Evolutionary conservation across 257 asterid species (phyloP), one percentile per base, ranked within the genome.

Genomic region (Lycium ferocissimum): DNA sequence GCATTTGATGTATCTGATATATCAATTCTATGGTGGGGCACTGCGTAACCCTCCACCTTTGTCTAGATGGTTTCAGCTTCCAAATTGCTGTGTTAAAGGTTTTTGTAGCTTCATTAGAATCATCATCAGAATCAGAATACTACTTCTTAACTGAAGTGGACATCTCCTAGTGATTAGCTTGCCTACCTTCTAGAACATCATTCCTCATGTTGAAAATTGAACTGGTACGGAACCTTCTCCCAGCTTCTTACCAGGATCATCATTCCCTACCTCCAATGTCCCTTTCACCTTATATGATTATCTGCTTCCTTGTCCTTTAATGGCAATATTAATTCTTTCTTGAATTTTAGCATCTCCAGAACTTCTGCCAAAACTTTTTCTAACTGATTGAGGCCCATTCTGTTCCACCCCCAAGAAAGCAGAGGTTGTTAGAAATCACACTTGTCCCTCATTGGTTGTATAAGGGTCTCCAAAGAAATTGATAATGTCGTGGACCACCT

Each of bases 31-130:
- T 73, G 37, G 57, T 17, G 79, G 12, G 80, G 11, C 58, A 43
- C 10, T 72, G 80, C 3, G 56, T 20, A 45, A 2, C 59, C 59
- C 59, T 54, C 59, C 47, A 66, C 73, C 73, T 35, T 69, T 73
- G 61, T 47, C 81, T 47, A 73, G 35, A 47, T 73, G 81, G 81
- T 73, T 73, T 47, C 59, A 33, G 61, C 81, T 45, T 11, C 81
- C 40, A 45, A 45, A 73, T 47, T 73, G 81, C n/a, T 20, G n/a
- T 73, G 43, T 73, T 47, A 47, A 73, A 73, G 4, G 17, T 26
- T 73, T 73, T 47, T 47, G 35, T 47, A 20, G 43, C 43, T 47
- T 72, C 61, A 73, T 3, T 40, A 22, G 47, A 47, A 20, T 59
- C 33, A 59, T 59, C 66, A 59, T 59, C 26, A 18, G 65, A 59